These are phyloP conservation scores for Calocybe gangraenosa DNA, from an alignment of 768 basidiomycete species.

Conservation along the genomic window DNA sequence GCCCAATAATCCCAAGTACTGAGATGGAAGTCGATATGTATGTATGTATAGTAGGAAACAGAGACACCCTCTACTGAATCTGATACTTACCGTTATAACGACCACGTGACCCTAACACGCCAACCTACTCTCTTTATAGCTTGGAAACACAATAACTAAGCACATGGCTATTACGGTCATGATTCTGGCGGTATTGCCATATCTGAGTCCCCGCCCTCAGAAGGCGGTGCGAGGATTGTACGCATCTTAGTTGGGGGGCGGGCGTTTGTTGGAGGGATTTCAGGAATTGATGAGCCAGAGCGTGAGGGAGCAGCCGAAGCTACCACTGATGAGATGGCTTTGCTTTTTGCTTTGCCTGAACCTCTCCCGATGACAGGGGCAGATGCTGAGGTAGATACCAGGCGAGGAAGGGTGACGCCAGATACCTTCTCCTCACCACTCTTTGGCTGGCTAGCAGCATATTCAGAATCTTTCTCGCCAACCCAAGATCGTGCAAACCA, in stretches of 20 bases:
- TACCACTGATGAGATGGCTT: constrained; percentile 33
- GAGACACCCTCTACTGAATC: too few species aligned
- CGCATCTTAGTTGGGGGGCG: constrained; percentile 66
- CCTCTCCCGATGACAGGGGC: constrained; percentile 38
- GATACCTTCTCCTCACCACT: constrained; percentile 27
- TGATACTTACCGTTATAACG: not conserved
- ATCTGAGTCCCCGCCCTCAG: constrained; percentile 52
- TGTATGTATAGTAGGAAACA: too few species aligned
- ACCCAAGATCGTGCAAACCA: constrained; percentile 83
- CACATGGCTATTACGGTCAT: constrained; percentile 13
- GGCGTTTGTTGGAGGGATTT: constrained; percentile 30
- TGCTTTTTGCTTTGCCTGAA: constrained; percentile 39
- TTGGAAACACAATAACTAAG: not conserved
- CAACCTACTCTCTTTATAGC: not conserved
- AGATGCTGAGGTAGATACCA: constrained; percentile 40
- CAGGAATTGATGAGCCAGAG: constrained; percentile 49
- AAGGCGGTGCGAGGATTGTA: constrained; percentile 50
- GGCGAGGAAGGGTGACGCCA: constrained; percentile 31
- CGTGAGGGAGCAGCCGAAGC: constrained; percentile 55
- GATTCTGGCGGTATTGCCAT: constrained; percentile 25
- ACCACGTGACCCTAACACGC: constrained; percentile 15
- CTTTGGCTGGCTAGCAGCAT: constrained; percentile 30
- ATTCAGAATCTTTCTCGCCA: constrained; percentile 77
- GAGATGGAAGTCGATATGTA: too few species aligned
- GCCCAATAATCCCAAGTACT: too few species aligned